These are phyloP conservation scores for Aureobasidium sp. DNA, from an alignment of 2,329 filamentous ascomycete species.

Conservation along the genomic window DNA sequence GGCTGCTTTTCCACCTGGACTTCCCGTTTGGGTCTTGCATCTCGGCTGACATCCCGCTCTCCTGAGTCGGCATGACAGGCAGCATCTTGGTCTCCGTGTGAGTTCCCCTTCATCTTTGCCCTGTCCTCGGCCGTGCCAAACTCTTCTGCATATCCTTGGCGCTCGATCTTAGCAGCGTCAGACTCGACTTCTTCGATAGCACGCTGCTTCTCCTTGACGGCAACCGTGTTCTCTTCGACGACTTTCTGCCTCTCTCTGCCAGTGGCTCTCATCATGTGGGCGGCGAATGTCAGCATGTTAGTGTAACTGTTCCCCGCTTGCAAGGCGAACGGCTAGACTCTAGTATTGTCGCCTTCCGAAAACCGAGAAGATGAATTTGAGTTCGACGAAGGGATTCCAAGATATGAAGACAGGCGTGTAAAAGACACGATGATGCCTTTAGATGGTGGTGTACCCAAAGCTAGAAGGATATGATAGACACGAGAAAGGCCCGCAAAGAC, in stretches of 20 bases:
- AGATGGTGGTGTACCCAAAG: background rate
- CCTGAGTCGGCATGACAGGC: background rate
- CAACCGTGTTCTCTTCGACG: background rate
- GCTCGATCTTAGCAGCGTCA: background rate
- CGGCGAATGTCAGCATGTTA: background rate
- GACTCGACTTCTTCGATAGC: background rate
- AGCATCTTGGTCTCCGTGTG: background rate
- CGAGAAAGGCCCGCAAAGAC: too few species aligned
- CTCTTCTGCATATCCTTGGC: background rate
- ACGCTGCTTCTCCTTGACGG: background rate
- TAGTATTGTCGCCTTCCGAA: background rate
- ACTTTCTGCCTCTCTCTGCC: background rate
- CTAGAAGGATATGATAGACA: background rate
- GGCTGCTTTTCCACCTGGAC: background rate
- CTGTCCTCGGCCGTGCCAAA: background rate
- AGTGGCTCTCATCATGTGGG: background rate
- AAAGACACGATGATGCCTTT: background rate
- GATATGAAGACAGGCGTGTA: background rate
- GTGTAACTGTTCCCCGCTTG: background rate
- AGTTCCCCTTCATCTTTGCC: background rate
- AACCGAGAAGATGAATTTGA: too few species aligned
- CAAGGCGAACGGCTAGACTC: too few species aligned
- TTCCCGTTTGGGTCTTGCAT: background rate
- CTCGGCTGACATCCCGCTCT: background rate
- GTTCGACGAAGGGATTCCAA: background rate